Conservation (phyloP, 2,329 filamentous ascomycete genomes). For the Botrytis byssoidea region DNA sequence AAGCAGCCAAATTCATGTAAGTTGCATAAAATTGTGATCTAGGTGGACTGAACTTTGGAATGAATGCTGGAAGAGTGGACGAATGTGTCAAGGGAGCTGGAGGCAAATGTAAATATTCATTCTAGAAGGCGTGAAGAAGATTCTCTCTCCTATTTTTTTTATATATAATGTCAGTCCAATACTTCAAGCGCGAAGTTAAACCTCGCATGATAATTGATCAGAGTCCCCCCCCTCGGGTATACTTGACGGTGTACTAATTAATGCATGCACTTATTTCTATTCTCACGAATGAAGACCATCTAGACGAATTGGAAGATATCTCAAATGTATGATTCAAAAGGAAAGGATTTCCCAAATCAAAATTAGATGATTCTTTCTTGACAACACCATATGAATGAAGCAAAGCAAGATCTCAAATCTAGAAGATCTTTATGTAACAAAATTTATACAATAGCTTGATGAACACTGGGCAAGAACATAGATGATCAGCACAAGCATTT, state of each 20-base stretch:
- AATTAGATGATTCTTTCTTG: background rate
- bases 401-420: background rate
- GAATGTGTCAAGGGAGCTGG: background rate
- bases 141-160: background rate
- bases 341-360: background rate
- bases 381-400: background rate
- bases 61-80: background rate
- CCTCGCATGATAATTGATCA: background rate
- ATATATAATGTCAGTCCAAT: background rate
- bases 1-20: background rate
- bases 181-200: background rate
- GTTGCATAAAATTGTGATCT: background rate
- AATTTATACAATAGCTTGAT: background rate
- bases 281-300: background rate
- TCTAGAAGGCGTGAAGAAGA: background rate
- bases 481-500: conserved; percentile 8
- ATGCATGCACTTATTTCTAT: background rate
- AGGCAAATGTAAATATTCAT: background rate
- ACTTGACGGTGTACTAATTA: background rate
- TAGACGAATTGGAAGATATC: background rate
- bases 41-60: background rate
- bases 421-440: background rate
- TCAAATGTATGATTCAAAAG: background rate
- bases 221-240: background rate
- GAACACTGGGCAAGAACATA: background rate